Conservation (phyloP, 2,329 filamentous ascomycete genomes). For the Lecanoromycetidae sp. region DNA sequence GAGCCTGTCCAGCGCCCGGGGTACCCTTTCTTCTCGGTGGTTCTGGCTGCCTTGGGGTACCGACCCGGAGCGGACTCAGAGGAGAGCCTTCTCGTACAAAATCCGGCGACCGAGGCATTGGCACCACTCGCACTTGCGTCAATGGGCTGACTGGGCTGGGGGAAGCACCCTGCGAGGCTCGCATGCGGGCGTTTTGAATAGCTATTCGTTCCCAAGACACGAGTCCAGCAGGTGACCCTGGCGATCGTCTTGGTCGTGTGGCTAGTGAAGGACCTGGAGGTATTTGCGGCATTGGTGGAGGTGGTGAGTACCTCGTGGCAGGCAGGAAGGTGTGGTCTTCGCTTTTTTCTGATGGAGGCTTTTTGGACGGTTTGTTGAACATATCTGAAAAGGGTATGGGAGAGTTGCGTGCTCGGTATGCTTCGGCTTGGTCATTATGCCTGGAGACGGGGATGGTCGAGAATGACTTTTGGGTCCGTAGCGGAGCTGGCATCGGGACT, state of each 20-base stretch:
- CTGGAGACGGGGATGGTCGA: constrained; percentile 9
- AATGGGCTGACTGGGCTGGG: constrained; percentile 10
- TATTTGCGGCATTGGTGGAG: background rate
- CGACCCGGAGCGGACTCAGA: background rate
- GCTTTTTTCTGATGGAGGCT: background rate
- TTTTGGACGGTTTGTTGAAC: constrained; percentile 1
- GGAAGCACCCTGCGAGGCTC: background rate
- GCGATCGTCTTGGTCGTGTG: background rate
- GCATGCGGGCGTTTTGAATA: constrained; percentile 12
- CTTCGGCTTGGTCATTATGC: background rate
- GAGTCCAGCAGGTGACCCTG: constrained; percentile 1
- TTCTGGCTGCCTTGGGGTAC: background rate
- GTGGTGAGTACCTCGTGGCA: constrained; percentile 3
- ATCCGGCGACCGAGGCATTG: background rate
- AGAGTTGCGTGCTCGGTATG: constrained; percentile 1
- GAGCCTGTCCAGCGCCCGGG: background rate
- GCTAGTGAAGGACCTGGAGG: background rate
- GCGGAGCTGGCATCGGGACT: constrained; percentile 11
- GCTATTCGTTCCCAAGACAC: constrained; percentile 16
- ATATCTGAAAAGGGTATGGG: constrained; percentile 3
- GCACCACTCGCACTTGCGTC: background rate
- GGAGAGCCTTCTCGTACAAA: background rate
- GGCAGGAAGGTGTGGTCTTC: constrained; percentile 3
- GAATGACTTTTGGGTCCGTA: constrained; percentile 9
- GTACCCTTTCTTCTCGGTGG: background rate